Evolutionary conservation across 2,329 filamentous ascomycete genomes (phyloP).

Genomic region (Aspergillus sp.): DNA sequence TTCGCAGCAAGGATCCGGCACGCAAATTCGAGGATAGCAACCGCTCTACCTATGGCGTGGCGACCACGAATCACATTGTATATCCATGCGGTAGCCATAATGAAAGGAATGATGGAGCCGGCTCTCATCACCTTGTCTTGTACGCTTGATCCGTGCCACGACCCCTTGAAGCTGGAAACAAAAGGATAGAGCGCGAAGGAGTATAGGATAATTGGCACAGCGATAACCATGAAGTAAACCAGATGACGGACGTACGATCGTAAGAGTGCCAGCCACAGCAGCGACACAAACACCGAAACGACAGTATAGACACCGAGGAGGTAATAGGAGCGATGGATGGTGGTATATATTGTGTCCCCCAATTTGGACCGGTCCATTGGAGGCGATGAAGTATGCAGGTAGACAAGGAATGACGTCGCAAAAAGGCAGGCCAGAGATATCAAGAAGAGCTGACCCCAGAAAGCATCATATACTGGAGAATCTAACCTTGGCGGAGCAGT

Average conservation of each 20-base stretch:
- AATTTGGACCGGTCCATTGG: constrained; percentile 64
- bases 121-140: constrained; percentile 90
- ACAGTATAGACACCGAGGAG: constrained; percentile 88
- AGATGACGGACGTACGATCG: constrained; percentile 85
- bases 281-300: constrained; percentile 81
- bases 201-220: constrained; percentile 80
- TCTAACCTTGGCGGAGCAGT: constrained; percentile 62
- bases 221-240: constrained; percentile 75
- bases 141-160: constrained; percentile 69
- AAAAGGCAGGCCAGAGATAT: constrained; percentile 81
- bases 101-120: constrained; percentile 72
- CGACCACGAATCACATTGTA: constrained; percentile 81
- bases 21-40: constrained; percentile 88
- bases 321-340: constrained; percentile 80
- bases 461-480: constrained; percentile 78
- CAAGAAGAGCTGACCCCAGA: constrained; percentile 88
- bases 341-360: constrained; percentile 92
- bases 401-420: constrained; percentile 84
- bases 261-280: constrained; percentile 86
- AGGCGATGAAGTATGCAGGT: constrained; percentile 78
- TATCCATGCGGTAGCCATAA: constrained; percentile 74
- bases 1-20: constrained; percentile 84
- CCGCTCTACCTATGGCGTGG: constrained; percentile 75
- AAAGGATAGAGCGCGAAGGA: constrained; percentile 91
- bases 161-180: constrained; percentile 80